phyloP scores from a whole-genome alignment of 73 alveolate species.

The Paramecium octaurelia region DNA sequence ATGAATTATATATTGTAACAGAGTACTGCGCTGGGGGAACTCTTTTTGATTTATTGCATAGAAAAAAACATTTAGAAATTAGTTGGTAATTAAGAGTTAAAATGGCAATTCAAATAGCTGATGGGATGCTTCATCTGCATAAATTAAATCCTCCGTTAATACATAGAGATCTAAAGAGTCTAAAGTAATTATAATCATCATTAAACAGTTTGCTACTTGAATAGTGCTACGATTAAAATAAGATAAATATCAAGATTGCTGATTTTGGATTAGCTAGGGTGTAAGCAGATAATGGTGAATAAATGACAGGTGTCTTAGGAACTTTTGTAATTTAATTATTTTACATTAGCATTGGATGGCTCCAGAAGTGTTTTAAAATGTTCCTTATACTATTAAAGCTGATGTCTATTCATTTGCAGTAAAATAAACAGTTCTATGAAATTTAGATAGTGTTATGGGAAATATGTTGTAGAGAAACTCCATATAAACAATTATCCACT shows the following conservation, averaged over 20 bases:
- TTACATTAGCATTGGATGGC: slow-evolving; percentile 99
- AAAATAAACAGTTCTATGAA: background rate
- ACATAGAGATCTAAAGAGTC: slow-evolving; percentile 95
- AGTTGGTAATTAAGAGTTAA: slow-evolving; percentile 85
- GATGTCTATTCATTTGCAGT: slow-evolving; percentile 97
- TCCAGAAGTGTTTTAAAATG: slow-evolving; percentile 91
- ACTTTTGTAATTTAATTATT: slow-evolving; percentile 56
- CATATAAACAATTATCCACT: slow-evolving; percentile 70
- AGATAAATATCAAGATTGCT: slow-evolving; percentile 81
- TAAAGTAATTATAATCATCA: slow-evolving; percentile 65
- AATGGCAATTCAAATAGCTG: slow-evolving; percentile 90
- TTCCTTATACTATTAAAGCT: slow-evolving; percentile 90
- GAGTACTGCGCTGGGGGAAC: slow-evolving; percentile 97
- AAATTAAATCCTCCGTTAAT: slow-evolving; percentile 82
- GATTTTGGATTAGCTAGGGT: slow-evolving; percentile 95
- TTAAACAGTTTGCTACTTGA: slow-evolving; percentile 75
- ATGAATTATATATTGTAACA: slow-evolving; percentile 81
- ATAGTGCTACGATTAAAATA: slow-evolving; percentile 71
- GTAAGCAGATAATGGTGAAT: slow-evolving; percentile 60
- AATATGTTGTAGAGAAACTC: slow-evolving; percentile 89
- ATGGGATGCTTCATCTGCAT: slow-evolving; percentile 95
- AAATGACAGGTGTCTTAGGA: slow-evolving; percentile 81
- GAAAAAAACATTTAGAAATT: slow-evolving; percentile 67
- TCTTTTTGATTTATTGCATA: slow-evolving; percentile 88
- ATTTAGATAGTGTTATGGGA: slow-evolving; percentile 90